phyloP scores from a whole-genome alignment of 2,329 filamentous ascomycete species.

The Fusarium avenaceum region DNA sequence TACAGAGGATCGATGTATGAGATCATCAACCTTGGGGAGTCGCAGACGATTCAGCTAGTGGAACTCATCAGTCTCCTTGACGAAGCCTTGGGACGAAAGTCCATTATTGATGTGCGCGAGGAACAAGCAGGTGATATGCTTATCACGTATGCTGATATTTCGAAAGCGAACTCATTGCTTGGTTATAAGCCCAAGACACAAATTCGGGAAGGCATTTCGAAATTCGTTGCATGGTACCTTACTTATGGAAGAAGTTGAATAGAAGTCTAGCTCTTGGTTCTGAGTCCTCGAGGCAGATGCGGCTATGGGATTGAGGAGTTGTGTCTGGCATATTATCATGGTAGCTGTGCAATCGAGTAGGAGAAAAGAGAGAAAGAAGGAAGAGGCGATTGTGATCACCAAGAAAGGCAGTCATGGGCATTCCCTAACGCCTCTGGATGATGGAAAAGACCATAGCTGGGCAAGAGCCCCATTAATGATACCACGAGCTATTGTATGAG shows the following conservation, averaged over 20 bases:
- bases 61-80: constrained; percentile 10
- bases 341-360: too few species aligned
- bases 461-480: too few species aligned
- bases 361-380: too few species aligned
- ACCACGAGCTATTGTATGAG: too few species aligned
- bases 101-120: constrained; percentile 8
- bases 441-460: too few species aligned
- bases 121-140: constrained; percentile 20
- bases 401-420: too few species aligned
- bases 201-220: constrained; percentile 7
- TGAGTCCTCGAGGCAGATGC: too few species aligned
- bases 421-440: too few species aligned
- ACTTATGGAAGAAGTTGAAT: background rate
- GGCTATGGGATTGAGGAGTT: too few species aligned
- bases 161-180: constrained; percentile 10
- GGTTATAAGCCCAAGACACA: constrained; percentile 20
- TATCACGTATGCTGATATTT: constrained; percentile 16
- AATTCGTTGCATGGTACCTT: constrained; percentile 25
- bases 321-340: too few species aligned
- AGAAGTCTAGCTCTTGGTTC: too few species aligned
- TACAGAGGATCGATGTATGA: constrained; percentile 5
- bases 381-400: too few species aligned
- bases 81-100: constrained; percentile 1
- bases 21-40: constrained; percentile 23
- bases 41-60: constrained; percentile 11